These are phyloP conservation scores for Botryotinia calthae DNA, from an alignment of 2,329 filamentous ascomycete species.

Conservation along the genomic window DNA sequence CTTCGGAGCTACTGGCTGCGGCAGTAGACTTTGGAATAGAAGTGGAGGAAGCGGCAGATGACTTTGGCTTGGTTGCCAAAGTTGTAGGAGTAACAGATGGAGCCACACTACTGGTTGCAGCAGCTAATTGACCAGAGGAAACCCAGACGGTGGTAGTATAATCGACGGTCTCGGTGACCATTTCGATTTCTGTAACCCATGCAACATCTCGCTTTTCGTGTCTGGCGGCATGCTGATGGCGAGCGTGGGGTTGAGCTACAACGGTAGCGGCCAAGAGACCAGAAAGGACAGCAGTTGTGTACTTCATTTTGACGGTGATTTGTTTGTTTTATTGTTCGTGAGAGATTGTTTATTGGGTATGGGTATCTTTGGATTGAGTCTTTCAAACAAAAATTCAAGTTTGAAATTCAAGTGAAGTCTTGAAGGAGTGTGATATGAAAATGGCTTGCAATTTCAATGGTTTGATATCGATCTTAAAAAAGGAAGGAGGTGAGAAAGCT, in stretches of 20 bases:
- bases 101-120: constrained; percentile 18
- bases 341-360: not conserved
- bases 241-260: constrained; percentile 38
- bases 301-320: constrained; percentile 39
- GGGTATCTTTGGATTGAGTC: constrained; percentile 12
- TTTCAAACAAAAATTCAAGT: not conserved
- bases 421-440: constrained; percentile 15
- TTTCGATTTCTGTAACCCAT: constrained; percentile 48
- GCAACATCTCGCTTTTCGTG: constrained; percentile 41
- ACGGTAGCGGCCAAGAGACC: constrained; percentile 35
- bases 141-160: constrained; percentile 44
- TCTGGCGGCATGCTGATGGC: constrained; percentile 38
- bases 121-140: constrained; percentile 30
- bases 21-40: constrained; percentile 17
- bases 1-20: not conserved
- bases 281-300: constrained; percentile 35
- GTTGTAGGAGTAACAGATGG: constrained; percentile 20
- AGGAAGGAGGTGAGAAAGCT: constrained; percentile 20
- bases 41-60: constrained; percentile 28
- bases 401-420: constrained; percentile 3
- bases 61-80: constrained; percentile 23
- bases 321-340: constrained; percentile 5
- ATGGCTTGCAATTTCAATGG: constrained; percentile 16
- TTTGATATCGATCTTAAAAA: constrained; percentile 18
- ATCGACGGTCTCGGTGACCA: constrained; percentile 48